These are phyloP conservation scores for Suillus paluster DNA, from an alignment of 768 basidiomycete genomes.

Conservation along the genomic window DNA sequence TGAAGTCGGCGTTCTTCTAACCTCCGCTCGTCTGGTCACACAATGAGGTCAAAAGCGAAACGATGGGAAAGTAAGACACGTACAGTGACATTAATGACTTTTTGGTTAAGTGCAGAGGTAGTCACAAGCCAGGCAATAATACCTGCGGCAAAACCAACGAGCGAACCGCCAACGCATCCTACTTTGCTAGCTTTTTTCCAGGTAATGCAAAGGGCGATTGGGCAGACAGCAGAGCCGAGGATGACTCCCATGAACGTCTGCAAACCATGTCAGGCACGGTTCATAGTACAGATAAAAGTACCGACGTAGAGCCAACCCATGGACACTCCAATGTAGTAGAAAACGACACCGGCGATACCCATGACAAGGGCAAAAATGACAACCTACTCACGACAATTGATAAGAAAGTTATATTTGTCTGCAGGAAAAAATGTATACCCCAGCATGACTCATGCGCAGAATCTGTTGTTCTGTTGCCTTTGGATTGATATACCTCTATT, in stretches of 20 bases:
- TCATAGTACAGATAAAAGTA: slow-evolving; percentile 13
- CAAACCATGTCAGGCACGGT: background rate
- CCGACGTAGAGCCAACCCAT: slow-evolving; percentile 93
- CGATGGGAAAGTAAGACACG: slow-evolving; percentile 24
- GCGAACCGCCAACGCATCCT: slow-evolving; percentile 78
- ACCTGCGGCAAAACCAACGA: slow-evolving; percentile 71
- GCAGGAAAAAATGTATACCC: slow-evolving; percentile 43
- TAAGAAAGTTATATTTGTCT: background rate
- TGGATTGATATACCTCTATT: slow-evolving; percentile 79
- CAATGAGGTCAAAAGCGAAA: slow-evolving; percentile 1
- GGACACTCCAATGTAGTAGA: slow-evolving; percentile 89
- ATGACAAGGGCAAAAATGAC: slow-evolving; percentile 74
- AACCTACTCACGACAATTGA: slow-evolving; percentile 45
- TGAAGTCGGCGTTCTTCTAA: slow-evolving; percentile 35
- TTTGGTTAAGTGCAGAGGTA: slow-evolving; percentile 69
- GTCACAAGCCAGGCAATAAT: slow-evolving; percentile 87
- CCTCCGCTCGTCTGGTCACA: slow-evolving; percentile 52
- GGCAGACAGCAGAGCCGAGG: slow-evolving; percentile 83
- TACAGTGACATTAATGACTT: slow-evolving; percentile 72
- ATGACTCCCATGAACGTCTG: slow-evolving; percentile 90
- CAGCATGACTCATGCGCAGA: slow-evolving; percentile 67
- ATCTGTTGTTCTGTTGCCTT: slow-evolving; percentile 76
- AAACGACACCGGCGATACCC: slow-evolving; percentile 82
- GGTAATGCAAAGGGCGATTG: slow-evolving; percentile 84
- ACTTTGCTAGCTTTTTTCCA: slow-evolving; percentile 87